Percentiles rank a stretch among this genome's conserved stretches.
phyloP scores from a whole-genome alignment of 176 grass and related monocot species.

The Avena insularis region DNA sequence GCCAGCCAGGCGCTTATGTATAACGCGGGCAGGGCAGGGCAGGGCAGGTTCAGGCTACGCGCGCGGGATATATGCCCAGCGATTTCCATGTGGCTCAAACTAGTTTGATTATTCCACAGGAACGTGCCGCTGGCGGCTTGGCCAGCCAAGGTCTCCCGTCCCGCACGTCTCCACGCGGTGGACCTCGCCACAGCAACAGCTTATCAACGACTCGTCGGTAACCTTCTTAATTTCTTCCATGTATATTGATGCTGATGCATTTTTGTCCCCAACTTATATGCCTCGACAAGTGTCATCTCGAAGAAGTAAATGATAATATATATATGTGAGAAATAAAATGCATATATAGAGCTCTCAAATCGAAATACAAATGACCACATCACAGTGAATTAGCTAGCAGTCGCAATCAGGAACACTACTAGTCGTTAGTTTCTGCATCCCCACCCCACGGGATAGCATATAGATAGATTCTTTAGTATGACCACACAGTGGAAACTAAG shows the following conservation, averaged over 20 bases:
- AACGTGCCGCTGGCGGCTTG: slow-evolving; percentile 14
- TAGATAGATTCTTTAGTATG: no score
- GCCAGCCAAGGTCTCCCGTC: not conserved
- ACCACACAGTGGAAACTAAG: no score
- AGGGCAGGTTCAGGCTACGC: not conserved
- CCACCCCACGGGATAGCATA: no score
- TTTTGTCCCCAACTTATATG: not conserved
- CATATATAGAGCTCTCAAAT: not conserved
- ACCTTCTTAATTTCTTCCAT: not conserved
- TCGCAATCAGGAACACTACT: not conserved
- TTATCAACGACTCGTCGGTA: not conserved
- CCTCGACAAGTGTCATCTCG: not conserved
- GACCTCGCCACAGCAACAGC: slow-evolving; percentile 15
- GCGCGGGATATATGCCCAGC: not conserved
- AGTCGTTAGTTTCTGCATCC: not conserved
- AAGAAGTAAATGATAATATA: not conserved
- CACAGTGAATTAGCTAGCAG: not conserved
- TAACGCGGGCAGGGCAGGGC: not conserved
- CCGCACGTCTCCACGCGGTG: slow-evolving; percentile 12
- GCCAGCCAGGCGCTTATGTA: not conserved
- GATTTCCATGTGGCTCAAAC: slow-evolving; percentile 26
- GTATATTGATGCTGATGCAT: not conserved
- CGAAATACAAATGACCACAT: not conserved
- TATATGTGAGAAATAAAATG: not conserved
- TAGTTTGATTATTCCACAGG: slow-evolving; percentile 20